A percentile compares a stretch with the other conserved stretches of the same genome.
Conservation (phyloP, 345 rosid genomes). For the Eucalyptus curtisii region DNA sequence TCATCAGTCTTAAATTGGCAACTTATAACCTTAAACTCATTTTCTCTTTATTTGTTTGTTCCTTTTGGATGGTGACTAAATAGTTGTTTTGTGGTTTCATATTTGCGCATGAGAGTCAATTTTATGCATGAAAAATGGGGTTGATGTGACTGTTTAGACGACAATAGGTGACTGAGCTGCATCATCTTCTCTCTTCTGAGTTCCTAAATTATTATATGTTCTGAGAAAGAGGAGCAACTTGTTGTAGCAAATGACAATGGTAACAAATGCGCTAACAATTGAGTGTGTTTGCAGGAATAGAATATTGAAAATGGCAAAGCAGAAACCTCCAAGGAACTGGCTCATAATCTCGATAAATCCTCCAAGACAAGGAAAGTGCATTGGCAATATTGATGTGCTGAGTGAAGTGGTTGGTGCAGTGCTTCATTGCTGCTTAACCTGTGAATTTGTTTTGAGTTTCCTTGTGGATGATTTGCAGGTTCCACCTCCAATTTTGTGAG, state of each 20-base stretch:
- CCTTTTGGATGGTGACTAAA: background rate
- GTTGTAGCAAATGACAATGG: background rate
- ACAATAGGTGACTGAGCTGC: background rate
- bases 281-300: constrained; percentile 11
- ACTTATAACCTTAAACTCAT: background rate
- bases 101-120: background rate
- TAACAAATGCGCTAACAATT: background rate
- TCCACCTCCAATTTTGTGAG: constrained; percentile 8
- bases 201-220: background rate
- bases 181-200: background rate
- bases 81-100: background rate
- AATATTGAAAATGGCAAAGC: constrained; percentile 6
- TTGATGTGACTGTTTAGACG: background rate
- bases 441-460: background rate
- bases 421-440: background rate
- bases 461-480: background rate
- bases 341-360: constrained; percentile 16
- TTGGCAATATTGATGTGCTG: background rate
- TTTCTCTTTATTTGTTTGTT: background rate
- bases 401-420: background rate
- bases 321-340: constrained; percentile 13
- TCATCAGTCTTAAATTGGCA: background rate
- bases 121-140: background rate
- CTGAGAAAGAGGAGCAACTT: background rate
- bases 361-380: background rate